These are phyloP conservation scores for Neurospora hispaniola DNA, from an alignment of 495 filamentous ascomycete genomes.

Conservation along the genomic window DNA sequence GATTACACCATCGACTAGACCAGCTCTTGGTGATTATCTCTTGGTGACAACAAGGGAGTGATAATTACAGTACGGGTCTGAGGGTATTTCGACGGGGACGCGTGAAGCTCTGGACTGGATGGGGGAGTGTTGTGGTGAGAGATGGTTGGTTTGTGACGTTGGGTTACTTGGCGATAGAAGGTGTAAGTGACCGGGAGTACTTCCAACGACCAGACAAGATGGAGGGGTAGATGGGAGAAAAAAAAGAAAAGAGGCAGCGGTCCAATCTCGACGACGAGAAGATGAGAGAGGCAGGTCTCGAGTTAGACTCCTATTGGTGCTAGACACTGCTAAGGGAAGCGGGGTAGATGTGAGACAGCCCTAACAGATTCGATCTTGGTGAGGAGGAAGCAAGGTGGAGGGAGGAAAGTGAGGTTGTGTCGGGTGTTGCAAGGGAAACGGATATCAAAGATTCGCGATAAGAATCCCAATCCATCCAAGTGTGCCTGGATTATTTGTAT, in stretches of 20 bases:
- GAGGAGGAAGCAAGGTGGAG: slow-evolving; percentile 5
- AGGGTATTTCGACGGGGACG: background rate
- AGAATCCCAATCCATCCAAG: background rate
- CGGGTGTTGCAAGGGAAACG: background rate
- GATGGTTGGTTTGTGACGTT: background rate
- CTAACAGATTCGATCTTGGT: slow-evolving; percentile 15
- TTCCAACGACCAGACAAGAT: background rate
- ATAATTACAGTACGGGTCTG: background rate
- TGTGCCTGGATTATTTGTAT: background rate
- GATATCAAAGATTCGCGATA: background rate
- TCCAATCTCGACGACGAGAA: background rate
- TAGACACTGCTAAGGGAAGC: slow-evolving; percentile 1
- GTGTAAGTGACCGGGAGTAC: background rate
- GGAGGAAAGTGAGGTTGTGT: background rate
- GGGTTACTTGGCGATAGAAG: background rate
- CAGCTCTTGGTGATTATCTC: background rate
- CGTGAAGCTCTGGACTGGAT: background rate
- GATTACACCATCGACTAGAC: background rate
- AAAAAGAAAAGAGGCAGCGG: background rate
- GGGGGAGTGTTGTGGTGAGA: background rate
- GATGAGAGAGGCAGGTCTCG: background rate
- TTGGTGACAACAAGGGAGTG: background rate
- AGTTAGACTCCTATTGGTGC: background rate
- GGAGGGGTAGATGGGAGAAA: background rate
- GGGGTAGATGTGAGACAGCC: background rate